Evolutionary conservation across 148 eudicot genomes (phyloP).

Genomic region (Diospyros kaki): DNA sequence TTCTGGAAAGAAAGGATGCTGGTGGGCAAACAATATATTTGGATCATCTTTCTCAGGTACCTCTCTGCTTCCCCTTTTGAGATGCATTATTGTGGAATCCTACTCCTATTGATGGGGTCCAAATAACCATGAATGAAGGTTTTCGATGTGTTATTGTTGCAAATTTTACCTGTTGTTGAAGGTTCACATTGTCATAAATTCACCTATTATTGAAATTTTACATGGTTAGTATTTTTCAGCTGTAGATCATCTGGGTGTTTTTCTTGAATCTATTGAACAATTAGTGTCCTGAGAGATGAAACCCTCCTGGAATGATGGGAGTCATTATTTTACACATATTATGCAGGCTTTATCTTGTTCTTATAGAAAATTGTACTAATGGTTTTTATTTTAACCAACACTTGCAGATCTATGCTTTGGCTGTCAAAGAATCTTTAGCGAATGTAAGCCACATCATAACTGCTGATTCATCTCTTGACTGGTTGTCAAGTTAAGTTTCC

Average conservation of each 20-base stretch:
- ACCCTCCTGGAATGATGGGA: conserved; percentile 10
- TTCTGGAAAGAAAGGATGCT: conserved; percentile 61
- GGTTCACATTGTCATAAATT: neutral
- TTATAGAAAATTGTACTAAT: neutral
- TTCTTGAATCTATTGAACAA: neutral
- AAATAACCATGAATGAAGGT: conserved; percentile 4
- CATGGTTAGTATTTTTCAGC: conserved; percentile 5
- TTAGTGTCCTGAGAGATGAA: neutral
- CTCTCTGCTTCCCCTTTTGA: conserved; percentile 2
- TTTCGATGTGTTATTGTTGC: neutral
- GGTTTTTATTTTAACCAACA: conserved; percentile 3
- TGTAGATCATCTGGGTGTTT: conserved; percentile 15
- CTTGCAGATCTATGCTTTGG: conserved; percentile 75
- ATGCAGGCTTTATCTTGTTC: conserved; percentile 5
- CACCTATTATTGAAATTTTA: neutral
- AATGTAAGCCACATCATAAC: conserved; percentile 56
- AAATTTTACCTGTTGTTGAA: neutral
- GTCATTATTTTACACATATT: neutral
- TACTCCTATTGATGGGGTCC: neutral
- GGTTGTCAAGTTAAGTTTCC: conserved; percentile 16
- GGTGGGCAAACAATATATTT: conserved; percentile 39
- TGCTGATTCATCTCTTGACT: conserved; percentile 14
- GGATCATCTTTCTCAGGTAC: conserved; percentile 66
- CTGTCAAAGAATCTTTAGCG: conserved; percentile 77
- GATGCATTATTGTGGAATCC: neutral